Evolutionary conservation across 179 eudicot genomes (phyloP).

Genomic region (Actinidia polygama): DNA sequence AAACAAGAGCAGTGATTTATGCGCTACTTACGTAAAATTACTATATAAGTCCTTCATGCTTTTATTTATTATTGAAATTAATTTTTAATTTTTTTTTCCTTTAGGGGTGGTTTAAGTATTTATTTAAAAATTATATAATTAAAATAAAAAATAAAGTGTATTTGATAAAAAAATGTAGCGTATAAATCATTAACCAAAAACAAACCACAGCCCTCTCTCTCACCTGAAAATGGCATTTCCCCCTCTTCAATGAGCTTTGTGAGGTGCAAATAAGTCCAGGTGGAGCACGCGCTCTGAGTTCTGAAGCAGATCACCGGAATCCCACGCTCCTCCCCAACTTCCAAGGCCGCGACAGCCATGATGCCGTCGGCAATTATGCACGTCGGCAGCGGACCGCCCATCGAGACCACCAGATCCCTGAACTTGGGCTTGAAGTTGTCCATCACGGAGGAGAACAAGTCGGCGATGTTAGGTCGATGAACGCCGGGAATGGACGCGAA

Average conservation of each 20-base stretch:
- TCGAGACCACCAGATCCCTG: neutral
- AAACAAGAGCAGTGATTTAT: too few species aligned
- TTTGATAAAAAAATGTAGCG: too few species aligned
- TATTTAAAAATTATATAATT: too few species aligned
- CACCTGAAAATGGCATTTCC: slow-evolving; percentile 32
- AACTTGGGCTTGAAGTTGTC: neutral
- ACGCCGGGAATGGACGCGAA: slow-evolving; percentile 27
- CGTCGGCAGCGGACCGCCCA: neutral
- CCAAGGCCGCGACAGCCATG: slow-evolving; percentile 5
- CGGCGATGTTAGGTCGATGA: slow-evolving; percentile 16
- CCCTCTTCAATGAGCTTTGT: slow-evolving; percentile 29
- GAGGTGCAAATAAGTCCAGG: slow-evolving; percentile 30
- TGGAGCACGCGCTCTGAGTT: slow-evolving; percentile 16
- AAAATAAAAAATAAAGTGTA: too few species aligned
- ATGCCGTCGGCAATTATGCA: slow-evolving; percentile 36
- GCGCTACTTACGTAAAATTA: too few species aligned
- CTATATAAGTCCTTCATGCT: too few species aligned
- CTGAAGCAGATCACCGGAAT: slow-evolving; percentile 32
- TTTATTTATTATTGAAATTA: too few species aligned
- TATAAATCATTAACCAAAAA: too few species aligned
- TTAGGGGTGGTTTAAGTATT: too few species aligned
- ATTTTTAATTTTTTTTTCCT: too few species aligned
- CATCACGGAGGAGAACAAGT: slow-evolving; percentile 4
- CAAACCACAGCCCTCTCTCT: too few species aligned
- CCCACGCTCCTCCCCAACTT: slow-evolving; percentile 25